Percentiles rank a stretch among this genome's conserved stretches.
These are phyloP conservation scores for Cnidoscolus chayamansa DNA, from an alignment of 441 rosid genomes.

Conservation along the genomic window DNA sequence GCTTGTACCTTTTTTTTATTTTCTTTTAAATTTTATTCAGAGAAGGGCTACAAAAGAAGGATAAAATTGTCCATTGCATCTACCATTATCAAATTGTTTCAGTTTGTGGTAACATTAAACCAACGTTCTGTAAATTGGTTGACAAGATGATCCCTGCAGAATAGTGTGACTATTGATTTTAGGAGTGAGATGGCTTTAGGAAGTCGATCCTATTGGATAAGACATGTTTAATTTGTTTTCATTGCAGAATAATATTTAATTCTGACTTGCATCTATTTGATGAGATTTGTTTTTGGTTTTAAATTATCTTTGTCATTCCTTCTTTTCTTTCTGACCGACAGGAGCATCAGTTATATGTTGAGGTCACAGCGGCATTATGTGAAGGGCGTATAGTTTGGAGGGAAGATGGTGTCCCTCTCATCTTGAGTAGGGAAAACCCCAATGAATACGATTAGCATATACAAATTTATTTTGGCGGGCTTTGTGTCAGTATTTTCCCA, in stretches of 20 bases:
- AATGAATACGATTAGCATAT: conserved; percentile 34
- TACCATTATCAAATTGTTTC: not conserved
- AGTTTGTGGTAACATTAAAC: not conserved
- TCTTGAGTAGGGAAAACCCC: conserved; percentile 51
- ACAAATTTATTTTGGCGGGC: not conserved
- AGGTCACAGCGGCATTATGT: conserved; percentile 61
- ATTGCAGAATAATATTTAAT: not conserved
- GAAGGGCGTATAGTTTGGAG: conserved; percentile 75
- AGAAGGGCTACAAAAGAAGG: not conserved
- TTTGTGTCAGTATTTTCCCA: not conserved
- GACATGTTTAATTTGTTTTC: not conserved
- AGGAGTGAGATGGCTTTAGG: not conserved
- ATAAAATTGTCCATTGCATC: not conserved
- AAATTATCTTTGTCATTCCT: not conserved
- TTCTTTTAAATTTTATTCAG: not conserved
- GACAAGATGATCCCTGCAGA: not conserved
- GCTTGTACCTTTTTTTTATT: not conserved
- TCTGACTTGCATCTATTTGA: not conserved
- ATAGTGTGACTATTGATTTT: not conserved
- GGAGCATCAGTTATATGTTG: conserved; percentile 77
- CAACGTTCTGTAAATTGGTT: not conserved
- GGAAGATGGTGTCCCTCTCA: conserved; percentile 82
- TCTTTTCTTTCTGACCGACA: conserved; percentile 25
- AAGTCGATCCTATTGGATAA: not conserved
- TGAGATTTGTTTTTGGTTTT: not conserved